phyloP scores from a whole-genome alignment of 2,329 filamentous ascomycete species.

The Stachybotrys echinatus region DNA sequence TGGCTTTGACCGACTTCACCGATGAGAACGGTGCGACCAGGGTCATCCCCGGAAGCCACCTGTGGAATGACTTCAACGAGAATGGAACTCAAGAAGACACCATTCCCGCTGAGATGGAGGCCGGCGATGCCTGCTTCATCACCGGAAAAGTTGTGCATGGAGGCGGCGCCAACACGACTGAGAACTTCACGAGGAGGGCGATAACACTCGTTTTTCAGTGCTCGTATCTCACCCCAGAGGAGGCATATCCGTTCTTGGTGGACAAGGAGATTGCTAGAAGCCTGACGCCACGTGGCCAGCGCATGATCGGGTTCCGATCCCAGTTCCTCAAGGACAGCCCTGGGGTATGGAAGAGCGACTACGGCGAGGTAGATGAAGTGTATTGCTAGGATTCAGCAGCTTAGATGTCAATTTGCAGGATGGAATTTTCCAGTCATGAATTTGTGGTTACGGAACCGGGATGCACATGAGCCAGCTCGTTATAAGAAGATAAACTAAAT shows the following conservation, averaged over 20 bases:
- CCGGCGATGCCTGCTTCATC: conserved; percentile 22
- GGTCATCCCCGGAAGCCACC: conserved; percentile 14
- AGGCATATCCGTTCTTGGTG: conserved; percentile 8
- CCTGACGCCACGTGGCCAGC: conserved; percentile 7
- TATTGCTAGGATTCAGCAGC: conserved; percentile 7
- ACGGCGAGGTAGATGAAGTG: conserved; percentile 5
- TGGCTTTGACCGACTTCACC: conserved; percentile 10
- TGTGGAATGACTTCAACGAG: conserved; percentile 14
- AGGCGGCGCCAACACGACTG: conserved; percentile 21
- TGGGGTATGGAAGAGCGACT: conserved; percentile 8
- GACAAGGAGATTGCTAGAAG: conserved; percentile 5
- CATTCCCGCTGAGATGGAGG: conserved; percentile 19
- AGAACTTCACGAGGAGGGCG: conserved; percentile 3
- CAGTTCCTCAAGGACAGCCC: conserved; percentile 8
- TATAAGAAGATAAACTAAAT: too few species aligned
- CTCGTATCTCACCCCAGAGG: conserved; percentile 9
- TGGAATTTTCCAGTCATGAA: too few species aligned
- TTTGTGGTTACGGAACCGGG: too few species aligned
- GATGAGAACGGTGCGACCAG: conserved; percentile 13
- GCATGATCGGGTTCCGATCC: conserved; percentile 9
- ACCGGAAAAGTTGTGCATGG: conserved; percentile 25
- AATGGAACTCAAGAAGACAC: conserved; percentile 10
- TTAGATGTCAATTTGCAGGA: too few species aligned
- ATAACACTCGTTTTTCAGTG: conserved; percentile 6
- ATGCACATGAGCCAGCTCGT: too few species aligned